Evolutionary conservation across 306 rosid species (phyloP), one percentile per base, ranked within the genome.

Genomic region (Abrus pulchellus): DNA sequence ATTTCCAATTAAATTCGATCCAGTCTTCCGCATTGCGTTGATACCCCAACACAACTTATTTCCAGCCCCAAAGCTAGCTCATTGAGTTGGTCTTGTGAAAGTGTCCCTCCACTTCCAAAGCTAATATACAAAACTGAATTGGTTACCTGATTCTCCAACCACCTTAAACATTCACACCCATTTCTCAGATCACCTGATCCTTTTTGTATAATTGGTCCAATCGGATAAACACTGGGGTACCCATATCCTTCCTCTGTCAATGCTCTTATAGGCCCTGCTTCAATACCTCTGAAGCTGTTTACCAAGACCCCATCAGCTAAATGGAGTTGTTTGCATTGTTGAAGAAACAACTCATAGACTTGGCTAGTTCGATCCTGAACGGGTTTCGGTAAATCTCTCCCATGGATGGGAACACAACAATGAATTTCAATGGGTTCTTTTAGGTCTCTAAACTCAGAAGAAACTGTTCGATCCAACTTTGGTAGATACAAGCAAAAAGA

Each of bases 21-120:
- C n/a, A n/a, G n/a, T n/a, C n/a, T n/a, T n/a, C n/a, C n/a, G n/a
- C n/a, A n/a, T n/a, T n/a, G n/a, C n/a, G n/a, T n/a, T n/a, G n/a
- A n/a, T n/a, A n/a, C n/a, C n/a, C n/a, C n/a, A n/a, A n/a, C n/a
- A n/a, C n/a, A n/a, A 20, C 20, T 20, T 20, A 20, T 20, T 20
- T 20, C 20, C 20, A 20, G 20, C 27, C 88, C 88, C 0, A 47
- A 27, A 14, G 88, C 88, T 6, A 76, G 20, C 63, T 85, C 88
- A 48, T 71, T 40, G 7, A 48, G 1, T 27, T 85, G 85, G 5
- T 56, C 55, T 14, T 54, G 69, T 5, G 85, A 63, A 4, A 80
- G 68, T 4, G 83, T 85, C 38, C 77, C 88, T 7, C 85, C 85
- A 29, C 88, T 85, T 28, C 88, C 88, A 55, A 80, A 85, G 40